Evolutionary conservation across 1,284 basidiomycete genomes (phyloP).

Genomic region (Heterobasidion parviporum): DNA sequence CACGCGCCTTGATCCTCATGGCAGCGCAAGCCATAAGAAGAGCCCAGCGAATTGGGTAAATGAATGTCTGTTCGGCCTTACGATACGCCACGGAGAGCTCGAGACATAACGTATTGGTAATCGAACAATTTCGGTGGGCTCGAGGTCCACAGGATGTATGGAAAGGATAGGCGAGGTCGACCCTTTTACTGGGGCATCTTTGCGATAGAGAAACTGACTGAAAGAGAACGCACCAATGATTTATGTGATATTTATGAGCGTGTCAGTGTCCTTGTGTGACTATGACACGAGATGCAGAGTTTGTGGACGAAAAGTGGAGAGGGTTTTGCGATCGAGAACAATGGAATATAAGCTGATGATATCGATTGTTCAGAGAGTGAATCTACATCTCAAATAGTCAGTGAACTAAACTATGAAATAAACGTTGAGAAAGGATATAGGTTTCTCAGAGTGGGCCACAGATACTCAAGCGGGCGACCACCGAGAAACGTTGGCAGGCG

Average conservation of each 20-base stretch:
- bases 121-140: constrained; percentile 25
- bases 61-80: constrained; percentile 39
- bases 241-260: background rate
- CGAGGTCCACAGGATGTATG: constrained; percentile 7
- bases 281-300: no score
- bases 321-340: no score
- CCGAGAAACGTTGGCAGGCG: no score
- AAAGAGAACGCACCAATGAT: background rate
- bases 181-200: constrained; percentile 34
- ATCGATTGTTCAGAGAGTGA: no score
- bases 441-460: no score
- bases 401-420: no score
- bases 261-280: no score
- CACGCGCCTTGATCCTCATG: constrained; percentile 19
- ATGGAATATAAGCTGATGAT: no score
- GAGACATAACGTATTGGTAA: constrained; percentile 29
- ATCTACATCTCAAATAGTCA: no score
- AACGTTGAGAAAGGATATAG: no score
- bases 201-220: background rate
- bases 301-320: no score
- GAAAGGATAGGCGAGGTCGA: constrained; percentile 28
- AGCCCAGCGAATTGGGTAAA: constrained; percentile 13
- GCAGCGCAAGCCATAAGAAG: constrained; percentile 24
- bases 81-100: constrained; percentile 30
- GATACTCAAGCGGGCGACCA: no score